Base-by-base conservation (phyloP, 768 basidiomycete species). In the Mycena floridula region DNA sequence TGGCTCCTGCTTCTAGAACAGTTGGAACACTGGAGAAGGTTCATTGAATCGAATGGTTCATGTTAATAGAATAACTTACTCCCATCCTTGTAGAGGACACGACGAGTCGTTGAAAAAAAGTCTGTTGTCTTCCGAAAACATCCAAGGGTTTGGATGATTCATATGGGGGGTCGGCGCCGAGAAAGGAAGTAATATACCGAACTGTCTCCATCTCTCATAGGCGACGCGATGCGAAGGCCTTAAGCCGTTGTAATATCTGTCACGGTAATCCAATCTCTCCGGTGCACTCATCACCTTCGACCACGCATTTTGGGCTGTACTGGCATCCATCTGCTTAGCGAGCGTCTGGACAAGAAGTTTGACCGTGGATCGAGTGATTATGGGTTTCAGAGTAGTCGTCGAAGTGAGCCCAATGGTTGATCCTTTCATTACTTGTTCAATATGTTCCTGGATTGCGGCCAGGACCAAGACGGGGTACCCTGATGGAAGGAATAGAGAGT, bases 171-270 rank as follows among this genome's bases (percentile, higher is more conserved):
- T 64, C 7, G 55, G 26, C 2, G 70, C 70, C 7, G 72, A 74
- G 40, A 74, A 73, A 8, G 74, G 76, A n/a, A 74, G 59, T n/a
- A 77, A 30, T 15, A 76, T 50, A 5, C 74, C 75, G 36, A 59
- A 64, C 15, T 60, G 50, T 22, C 65, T 65, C 48, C 59, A 74
- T 25, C 66, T 54, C 24, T 65, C 44, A 46, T 67, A 64, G 13
- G 74, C 67, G 9, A 70, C 57, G 12, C 74, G 70, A 50, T 77
- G 75, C 0, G 72, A 69, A 5, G 69, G 66, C 32, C 54, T 54
- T 42, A 74, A 51, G 0, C 54, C 49, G 16, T 54, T 48, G 35
- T 68, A 69, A 56, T 63, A 60, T 5, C 70, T 56, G 18, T 76
- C 66, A 25, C 61, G 60, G 41, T 52, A 60, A 50, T 76, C 74